A percentile compares a stretch with the other conserved stretches of the same genome.
Evolutionary conservation across 1,139 yeast genomes (phyloP).

Genomic region (Suhomyces wounanorum): DNA sequence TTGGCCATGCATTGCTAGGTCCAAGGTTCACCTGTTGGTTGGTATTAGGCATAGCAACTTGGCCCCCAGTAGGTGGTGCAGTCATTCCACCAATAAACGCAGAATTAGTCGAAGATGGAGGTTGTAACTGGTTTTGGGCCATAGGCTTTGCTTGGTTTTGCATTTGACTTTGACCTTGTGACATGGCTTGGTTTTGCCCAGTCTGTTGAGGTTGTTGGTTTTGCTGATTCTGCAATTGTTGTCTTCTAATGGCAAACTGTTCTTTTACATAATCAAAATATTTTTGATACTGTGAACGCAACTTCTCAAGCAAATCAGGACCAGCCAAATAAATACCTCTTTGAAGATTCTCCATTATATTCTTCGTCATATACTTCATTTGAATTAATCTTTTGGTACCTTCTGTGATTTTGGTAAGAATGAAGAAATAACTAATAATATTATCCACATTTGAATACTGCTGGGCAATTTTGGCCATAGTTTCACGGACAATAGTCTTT

Average conservation of each 20-base stretch:
- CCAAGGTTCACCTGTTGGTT: conserved; percentile 19
- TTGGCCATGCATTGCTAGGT: conserved; percentile 26
- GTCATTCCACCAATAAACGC: conserved; percentile 6
- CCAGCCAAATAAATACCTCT: conserved; percentile 65
- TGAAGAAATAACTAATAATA: conserved; percentile 73
- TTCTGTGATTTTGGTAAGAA: conserved; percentile 69
- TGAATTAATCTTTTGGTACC: conserved; percentile 78
- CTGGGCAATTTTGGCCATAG: conserved; percentile 59
- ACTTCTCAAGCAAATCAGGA: conserved; percentile 68
- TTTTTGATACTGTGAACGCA: conserved; percentile 69
- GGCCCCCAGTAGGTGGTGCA: conserved; percentile 9
- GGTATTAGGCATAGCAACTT: conserved; percentile 9
- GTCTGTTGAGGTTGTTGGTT: conserved; percentile 11
- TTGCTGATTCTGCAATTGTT: conserved; percentile 30
- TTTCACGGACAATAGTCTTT: conserved; percentile 60
- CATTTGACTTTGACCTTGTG: not conserved
- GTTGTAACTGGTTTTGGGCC: not conserved
- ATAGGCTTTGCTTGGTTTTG: not conserved
- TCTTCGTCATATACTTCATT: conserved; percentile 76
- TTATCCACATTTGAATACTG: conserved; percentile 72
- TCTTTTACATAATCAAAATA: conserved; percentile 72
- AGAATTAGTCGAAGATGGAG: conserved; percentile 2
- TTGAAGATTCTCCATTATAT: conserved; percentile 67
- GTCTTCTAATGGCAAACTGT: conserved; percentile 40
- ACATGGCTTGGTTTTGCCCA: not conserved